phyloP scores from a whole-genome alignment of 2,329 filamentous ascomycete species.

The Mollisia scopiformis region DNA sequence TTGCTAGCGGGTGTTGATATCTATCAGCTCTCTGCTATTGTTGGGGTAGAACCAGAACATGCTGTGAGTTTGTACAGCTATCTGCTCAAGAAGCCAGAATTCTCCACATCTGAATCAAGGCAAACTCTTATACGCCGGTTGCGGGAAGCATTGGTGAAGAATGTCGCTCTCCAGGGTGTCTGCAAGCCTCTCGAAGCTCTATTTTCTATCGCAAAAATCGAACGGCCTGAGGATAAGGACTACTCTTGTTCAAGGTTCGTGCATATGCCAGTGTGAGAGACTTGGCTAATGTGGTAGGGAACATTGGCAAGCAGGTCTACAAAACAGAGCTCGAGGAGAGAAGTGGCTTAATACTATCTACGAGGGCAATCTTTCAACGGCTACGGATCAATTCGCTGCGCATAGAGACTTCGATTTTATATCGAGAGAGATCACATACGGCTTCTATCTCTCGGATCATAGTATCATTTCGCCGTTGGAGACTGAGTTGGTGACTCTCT shows the following conservation, averaged over 20 bases:
- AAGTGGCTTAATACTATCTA: conserved; percentile 58
- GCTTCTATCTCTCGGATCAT: conserved; percentile 59
- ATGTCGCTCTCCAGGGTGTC: too few relatives aligned
- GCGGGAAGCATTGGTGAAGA: too few relatives aligned
- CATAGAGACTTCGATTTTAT: conserved; percentile 56
- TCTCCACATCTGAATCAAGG: conserved; percentile 35
- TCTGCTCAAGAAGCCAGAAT: conserved; percentile 52
- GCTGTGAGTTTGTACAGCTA: conserved; percentile 58
- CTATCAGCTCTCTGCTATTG: conserved; percentile 38
- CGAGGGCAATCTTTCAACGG: conserved; percentile 33
- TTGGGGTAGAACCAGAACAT: conserved; percentile 53
- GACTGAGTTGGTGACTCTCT: conserved; percentile 56
- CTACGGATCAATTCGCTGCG: conserved; percentile 43
- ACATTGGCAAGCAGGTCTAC: conserved; percentile 59
- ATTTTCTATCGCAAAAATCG: too few relatives aligned
- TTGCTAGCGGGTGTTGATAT: conserved; percentile 26
- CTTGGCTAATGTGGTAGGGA: conserved; percentile 44
- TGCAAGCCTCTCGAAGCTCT: too few relatives aligned
- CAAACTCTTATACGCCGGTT: too few relatives aligned
- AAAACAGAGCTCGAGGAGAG: conserved; percentile 54
- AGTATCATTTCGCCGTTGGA: conserved; percentile 56
- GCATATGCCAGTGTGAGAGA: background rate
- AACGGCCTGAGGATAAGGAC: too few relatives aligned
- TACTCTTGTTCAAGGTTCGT: conserved; percentile 31
- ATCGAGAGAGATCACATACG: conserved; percentile 58